Base-by-base conservation (phyloP, 2,329 filamentous ascomycete species). In the Aaosphaeria pasadenensis region DNA sequence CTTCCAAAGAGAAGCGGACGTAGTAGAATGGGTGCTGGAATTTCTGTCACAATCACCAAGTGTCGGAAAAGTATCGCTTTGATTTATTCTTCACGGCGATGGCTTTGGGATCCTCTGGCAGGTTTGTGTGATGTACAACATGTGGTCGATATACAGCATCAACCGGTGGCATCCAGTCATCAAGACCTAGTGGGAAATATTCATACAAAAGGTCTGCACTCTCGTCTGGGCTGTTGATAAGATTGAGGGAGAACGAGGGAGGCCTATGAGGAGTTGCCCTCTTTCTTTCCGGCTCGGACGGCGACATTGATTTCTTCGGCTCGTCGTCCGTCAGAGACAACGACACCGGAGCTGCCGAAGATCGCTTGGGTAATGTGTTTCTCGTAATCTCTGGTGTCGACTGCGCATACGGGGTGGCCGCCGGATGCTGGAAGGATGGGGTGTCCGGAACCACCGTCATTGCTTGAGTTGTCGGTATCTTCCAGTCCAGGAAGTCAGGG, bases 91-190 rank as follows among this genome's bases (percentile, higher is more conserved):
- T 72, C 30, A 66, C 69, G 17, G 66, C 68, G 30, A 74, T 63
- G 31, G 73, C 74, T 52, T 76, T 72, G 3, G 74, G 72, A 57
- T 78, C 76, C 33, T 70, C 64, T 1, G 74, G 74, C 32, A 78
- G 54, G 48, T 75, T 77, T 17, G 88, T 92, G 66, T 96, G 91
- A 71, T 97, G 92, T 3, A 96, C 91, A 11, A 96, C 89, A 67
- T 96, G 91, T 5, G 91, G 92, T 43, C 90, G 79, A 67, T 95
- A 96, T 11, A 96, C 86, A 5, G 90, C 90, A 69, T 95, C 90
- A 3, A 95, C 89, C 1, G 89, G 90, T 2, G 88, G 88, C 82
- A 91, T 90, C 88, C 88, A 96, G 63, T 96, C 91, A 67, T 96
- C 91, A 49, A 96, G 74, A 43, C 87, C 91, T 11, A 97, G 77